Evolutionary conservation across 2,329 filamentous ascomycete genomes (phyloP), one percentile per base, ranked within the genome.

Genomic region (Colletotrichum graminicola): DNA sequence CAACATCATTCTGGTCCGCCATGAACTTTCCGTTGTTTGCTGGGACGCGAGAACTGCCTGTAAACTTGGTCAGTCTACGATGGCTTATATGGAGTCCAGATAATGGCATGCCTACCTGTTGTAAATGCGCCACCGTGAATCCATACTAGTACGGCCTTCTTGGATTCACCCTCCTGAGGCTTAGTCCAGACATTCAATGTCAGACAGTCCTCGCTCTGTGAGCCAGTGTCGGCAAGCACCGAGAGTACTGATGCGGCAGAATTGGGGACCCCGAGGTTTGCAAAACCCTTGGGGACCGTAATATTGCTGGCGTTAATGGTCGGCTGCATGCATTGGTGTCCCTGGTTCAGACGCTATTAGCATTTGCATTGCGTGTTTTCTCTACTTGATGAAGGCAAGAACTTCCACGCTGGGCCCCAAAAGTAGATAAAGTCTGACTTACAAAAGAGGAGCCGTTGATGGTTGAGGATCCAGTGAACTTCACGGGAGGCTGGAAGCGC

Each of bases 111-210:
- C 0, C 77, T 80, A 64, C 83, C 77, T 6, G 72, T 76, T 1
- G 76, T 80, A 60, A 84, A 82, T 0, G 79, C 82, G 18, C 84
- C 84, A 16, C 84, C 84, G 67, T 84, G 82, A 32, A 85, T 80
- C 76, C 82, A 86, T 14, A 86, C 76, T 78, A 86, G 81, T 10
- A 86, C 84, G 82, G 78, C 87, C 67, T 74, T 47, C 75, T 75
- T 36, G 70, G 67, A 10, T n/a, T 57, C 54, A 16, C 69, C 72
- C 1, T 76, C 71, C 7, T 75, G 75, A 0, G 83, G 82, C 8
- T 84, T 76, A 4, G 83, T 83, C 79, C 80, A 84, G 23, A 87
- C 80, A 66, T 86, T 85, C 56, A 87, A 77, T 54, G 82, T 84
- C 8, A 83, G 77, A 70, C 83, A 85, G 52, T 84, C 82, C 73